Evolutionary conservation across 169 alveolate species (phyloP).

Genomic region (Neospora caninum): DNA sequence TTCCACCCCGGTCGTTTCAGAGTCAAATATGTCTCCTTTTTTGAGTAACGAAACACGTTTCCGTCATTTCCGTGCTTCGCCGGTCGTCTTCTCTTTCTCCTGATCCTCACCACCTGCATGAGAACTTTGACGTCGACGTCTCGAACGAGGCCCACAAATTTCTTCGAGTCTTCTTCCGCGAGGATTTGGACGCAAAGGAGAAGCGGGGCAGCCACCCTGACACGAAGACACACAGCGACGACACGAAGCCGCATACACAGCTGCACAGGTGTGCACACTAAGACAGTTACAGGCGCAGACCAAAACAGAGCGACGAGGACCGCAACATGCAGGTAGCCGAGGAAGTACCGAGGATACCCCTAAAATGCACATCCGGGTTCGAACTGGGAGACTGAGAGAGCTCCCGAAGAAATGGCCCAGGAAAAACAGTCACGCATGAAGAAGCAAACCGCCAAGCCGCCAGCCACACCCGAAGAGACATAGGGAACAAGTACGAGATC

Average conservation of each 20-base stretch:
- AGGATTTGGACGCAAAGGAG: background rate
- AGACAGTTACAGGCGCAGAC: background rate
- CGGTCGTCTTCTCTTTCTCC: background rate
- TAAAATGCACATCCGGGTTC: background rate
- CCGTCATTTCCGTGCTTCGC: background rate
- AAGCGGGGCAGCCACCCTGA: slow-evolving; percentile 22
- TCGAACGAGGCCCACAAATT: background rate
- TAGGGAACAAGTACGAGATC: background rate
- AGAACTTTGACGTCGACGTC: background rate
- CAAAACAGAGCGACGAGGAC: background rate
- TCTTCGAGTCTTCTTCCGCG: background rate
- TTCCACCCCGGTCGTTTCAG: background rate
- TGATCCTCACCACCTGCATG: background rate
- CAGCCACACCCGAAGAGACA: too few relatives aligned
- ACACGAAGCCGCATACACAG: background rate
- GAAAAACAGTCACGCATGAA: too few relatives aligned
- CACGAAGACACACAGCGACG: background rate
- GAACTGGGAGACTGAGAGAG: background rate
- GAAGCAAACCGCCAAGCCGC: too few relatives aligned
- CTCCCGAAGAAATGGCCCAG: background rate
- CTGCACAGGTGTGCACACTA: background rate
- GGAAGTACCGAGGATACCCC: background rate
- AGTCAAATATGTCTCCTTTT: background rate
- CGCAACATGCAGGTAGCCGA: background rate
- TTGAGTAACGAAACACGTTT: too few relatives aligned